Base-by-base conservation (phyloP, 139 green algal species). In the Chlamydomonas urium region DNA sequence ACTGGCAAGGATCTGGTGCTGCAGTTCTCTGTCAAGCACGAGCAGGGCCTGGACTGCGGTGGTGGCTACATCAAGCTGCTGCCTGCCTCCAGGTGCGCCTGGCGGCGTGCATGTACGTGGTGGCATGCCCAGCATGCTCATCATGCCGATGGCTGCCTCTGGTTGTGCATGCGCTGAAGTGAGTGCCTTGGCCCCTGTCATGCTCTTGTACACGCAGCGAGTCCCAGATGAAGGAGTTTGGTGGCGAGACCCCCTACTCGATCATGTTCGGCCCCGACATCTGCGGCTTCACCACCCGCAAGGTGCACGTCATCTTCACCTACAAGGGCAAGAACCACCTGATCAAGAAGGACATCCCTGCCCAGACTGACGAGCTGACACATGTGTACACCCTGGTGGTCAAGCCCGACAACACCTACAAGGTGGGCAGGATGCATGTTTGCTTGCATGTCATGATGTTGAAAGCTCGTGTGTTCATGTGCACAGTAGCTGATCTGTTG, bases 201-300 rank as follows among this genome's bases (percentile, higher is more conserved):
- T 74, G 36, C 50, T 35, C 38, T 29, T 56, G n/a, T 60, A 2
- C 38, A 45, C 69, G 78, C 81, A 90, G 81, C 62, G 85, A 81
- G n/a, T 68, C 69, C 38, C 69, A 96, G 59, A 90, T 92, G 83
- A 81, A 83, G 32, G 45, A 68, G 32, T 95, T 96, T 66, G 81
- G 83, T 34, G 91, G 91, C 50, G 80, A 94, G 23, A 96, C 94
- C 2, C 89, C 92, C 8, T 99, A 99, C 89, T 90, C 85, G 21
- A 83, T 99, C 78, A 99, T 99, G 95, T 99, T 99, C 79, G 95
- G 95, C 31, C 94, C 95, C 3, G 95, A 99, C 81, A 98, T 97
- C 82, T 99, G 95, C 80, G 95, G 95, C 50, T 81, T 86, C 70
- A 85, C 79, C 45, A 87, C 82, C 23, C 82, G 85, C 66, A 94